A percentile compares a stretch with the other conserved stretches of the same genome.
Conservation (phyloP, 495 filamentous ascomycete species). For the Oleoguttula mirabilis region DNA sequence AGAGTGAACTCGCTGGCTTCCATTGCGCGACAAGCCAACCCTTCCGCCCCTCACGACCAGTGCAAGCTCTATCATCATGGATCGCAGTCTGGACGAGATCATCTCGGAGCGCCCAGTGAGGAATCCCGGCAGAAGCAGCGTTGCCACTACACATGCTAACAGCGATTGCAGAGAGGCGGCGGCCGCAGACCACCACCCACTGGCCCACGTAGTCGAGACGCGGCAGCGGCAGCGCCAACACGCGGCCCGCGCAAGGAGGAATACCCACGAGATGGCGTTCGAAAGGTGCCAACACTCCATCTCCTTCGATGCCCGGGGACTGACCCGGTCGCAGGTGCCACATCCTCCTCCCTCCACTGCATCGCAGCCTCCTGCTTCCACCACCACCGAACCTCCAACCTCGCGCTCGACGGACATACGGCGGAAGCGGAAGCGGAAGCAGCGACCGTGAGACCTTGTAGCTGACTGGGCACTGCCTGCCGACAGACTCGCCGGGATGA, state of each 20-base stretch:
- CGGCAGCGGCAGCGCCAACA: slow-evolving; percentile 6
- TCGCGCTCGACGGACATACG: too few relatives aligned
- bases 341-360: slow-evolving; percentile 14
- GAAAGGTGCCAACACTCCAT: slow-evolving; percentile 27
- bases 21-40: too few relatives aligned
- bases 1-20: too few relatives aligned
- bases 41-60: too few relatives aligned
- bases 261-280: slow-evolving; percentile 22
- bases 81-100: slow-evolving; percentile 22
- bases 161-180: not conserved
- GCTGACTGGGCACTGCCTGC: slow-evolving; percentile 22
- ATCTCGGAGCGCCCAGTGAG: slow-evolving; percentile 20
- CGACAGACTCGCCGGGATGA: slow-evolving; percentile 32
- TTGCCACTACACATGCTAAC: not conserved
- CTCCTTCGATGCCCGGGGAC: too few relatives aligned
- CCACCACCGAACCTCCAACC: not conserved
- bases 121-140: not conserved
- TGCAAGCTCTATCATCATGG: too few relatives aligned
- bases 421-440: too few relatives aligned
- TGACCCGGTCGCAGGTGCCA: slow-evolving; percentile 19
- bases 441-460: too few relatives aligned
- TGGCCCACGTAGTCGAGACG: not conserved
- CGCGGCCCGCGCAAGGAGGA: slow-evolving; percentile 19
- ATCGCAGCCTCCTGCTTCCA: slow-evolving; percentile 2
- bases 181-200: not conserved